Evolutionary conservation across 805 yeast genomes (phyloP), one percentile per base, ranked within the genome.

Genomic region (Tetrapisispora fleetii): DNA sequence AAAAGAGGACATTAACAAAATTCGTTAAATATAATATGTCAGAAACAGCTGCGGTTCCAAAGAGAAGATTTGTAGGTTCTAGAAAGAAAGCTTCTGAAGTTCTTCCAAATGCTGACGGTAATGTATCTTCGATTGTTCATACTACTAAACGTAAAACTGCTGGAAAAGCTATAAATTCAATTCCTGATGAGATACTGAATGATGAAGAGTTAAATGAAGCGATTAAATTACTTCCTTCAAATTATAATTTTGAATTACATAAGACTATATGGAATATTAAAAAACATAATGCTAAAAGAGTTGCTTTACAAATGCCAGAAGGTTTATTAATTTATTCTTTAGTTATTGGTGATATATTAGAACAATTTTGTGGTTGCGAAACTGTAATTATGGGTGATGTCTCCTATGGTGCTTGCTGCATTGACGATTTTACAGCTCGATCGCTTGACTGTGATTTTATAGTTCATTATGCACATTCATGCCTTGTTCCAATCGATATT

Each of bases 331-430:
- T 93, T 1, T 93, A 90, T 62, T 82, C 97, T 0, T 74, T 95
- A 51, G 77, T 93, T 37, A 79, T 93, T n/a, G 77, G 95, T 4
- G 99, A 93, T 67, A 91, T 93, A 22, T 63, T 93, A 35, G 95
- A 88, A 60, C 96, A 90, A 65, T 91, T 93, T 57, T 90, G 97
- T 63, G 67, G 70, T 2, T 88, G 84, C 47, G 96, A 90, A 60
- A 85, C 90, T 0, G 72, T 93, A 1, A 93, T 91, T 2, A 93
- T 93, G 99, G 99, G 99, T 2, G 99, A 93, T 65, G 99, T 93
- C 0, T 87, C 97, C 0, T 93, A 93, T 60, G 99, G 99, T 40
- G 99, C 99, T 0, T 93, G 99, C 64, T 93, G 99, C 68, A 89
- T 93, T 42, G 99, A 93, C 64, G 99, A 93, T 62, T 93, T 75